phyloP scores from a whole-genome alignment of 805 yeast species.

The Metschnikowia gelsemii region DNA sequence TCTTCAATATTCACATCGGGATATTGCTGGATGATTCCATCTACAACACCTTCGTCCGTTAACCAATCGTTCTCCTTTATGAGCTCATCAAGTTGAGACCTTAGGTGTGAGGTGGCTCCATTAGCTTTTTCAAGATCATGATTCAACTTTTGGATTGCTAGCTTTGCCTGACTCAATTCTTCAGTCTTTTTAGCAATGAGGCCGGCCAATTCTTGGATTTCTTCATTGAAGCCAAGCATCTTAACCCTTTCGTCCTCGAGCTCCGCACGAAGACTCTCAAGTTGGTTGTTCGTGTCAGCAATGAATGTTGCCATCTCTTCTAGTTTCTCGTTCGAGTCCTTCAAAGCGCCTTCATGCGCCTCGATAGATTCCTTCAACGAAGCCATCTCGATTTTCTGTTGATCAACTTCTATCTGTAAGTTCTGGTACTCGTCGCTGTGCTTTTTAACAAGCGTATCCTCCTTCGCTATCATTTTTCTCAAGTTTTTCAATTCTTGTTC shows the following conservation, averaged over 20 bases:
- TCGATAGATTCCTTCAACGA: conserved; percentile 43
- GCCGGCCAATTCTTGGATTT: conserved; percentile 57
- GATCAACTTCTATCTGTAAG: conserved; percentile 70
- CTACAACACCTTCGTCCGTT: conserved; percentile 56
- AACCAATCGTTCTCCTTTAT: conserved; percentile 71
- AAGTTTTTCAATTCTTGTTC: conserved; percentile 48
- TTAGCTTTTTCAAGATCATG: conserved; percentile 55
- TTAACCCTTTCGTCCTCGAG: conserved; percentile 57
- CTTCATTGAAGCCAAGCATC: conserved; percentile 71
- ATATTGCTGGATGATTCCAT: conserved; percentile 57
- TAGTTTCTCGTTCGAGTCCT: conserved; percentile 23
- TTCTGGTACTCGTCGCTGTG: conserved; percentile 58
- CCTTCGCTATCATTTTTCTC: conserved; percentile 33
- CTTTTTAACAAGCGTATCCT: conserved; percentile 44
- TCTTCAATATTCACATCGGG: conserved; percentile 63
- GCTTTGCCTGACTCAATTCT: conserved; percentile 45
- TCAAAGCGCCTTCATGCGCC: conserved; percentile 33
- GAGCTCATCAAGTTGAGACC: conserved; percentile 43
- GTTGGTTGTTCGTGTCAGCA: conserved; percentile 22
- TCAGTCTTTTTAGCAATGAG: conserved; percentile 46
- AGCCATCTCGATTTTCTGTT: conserved; percentile 55
- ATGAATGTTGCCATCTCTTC: conserved; percentile 25
- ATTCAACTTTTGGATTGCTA: conserved; percentile 52
- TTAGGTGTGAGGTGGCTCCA: conserved; percentile 35
- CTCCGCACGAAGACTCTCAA: conserved; percentile 25